Percentiles rank a stretch among this genome's conserved stretches.
phyloP scores from a whole-genome alignment of 371 early-diverging fungal species.

The Mortierella sp. region DNA sequence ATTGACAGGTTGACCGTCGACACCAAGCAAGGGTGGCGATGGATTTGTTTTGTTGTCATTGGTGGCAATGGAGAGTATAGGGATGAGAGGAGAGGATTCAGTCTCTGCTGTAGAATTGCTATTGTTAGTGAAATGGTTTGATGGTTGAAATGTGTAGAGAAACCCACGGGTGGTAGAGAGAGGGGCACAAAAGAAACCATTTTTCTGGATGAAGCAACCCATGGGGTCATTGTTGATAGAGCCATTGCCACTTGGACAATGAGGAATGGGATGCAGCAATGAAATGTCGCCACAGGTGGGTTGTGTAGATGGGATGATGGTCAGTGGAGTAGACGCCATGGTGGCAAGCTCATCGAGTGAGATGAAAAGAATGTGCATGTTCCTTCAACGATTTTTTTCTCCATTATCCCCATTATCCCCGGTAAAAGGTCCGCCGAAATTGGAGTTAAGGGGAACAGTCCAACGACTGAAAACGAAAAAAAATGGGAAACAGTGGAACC shows the following conservation, averaged over 20 bases:
- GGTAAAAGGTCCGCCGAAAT: too few relatives aligned
- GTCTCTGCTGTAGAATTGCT: conserved; percentile 6
- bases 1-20: conserved; percentile 34
- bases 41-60: conserved; percentile 24
- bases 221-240: conserved; percentile 8
- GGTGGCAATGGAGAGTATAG: conserved; percentile 15
- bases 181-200: conserved; percentile 41
- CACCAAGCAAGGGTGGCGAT: conserved; percentile 18
- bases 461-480: neutral
- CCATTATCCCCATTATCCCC: neutral
- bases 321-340: conserved; percentile 26
- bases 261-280: conserved; percentile 8
- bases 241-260: conserved; percentile 19
- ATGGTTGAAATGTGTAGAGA: conserved; percentile 19
- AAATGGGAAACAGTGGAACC: neutral
- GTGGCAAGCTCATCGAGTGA: neutral
- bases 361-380: neutral
- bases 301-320: conserved; percentile 33
- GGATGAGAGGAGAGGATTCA: conserved; percentile 8
- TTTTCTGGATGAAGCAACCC: conserved; percentile 42
- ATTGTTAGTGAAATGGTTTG: neutral
- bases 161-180: conserved; percentile 51
- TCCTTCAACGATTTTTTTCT: neutral
- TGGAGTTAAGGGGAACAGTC: neutral
- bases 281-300: conserved; percentile 39